These are phyloP conservation scores for Colletotrichum scovillei DNA, from an alignment of 2,329 filamentous ascomycete species.

Conservation along the genomic window DNA sequence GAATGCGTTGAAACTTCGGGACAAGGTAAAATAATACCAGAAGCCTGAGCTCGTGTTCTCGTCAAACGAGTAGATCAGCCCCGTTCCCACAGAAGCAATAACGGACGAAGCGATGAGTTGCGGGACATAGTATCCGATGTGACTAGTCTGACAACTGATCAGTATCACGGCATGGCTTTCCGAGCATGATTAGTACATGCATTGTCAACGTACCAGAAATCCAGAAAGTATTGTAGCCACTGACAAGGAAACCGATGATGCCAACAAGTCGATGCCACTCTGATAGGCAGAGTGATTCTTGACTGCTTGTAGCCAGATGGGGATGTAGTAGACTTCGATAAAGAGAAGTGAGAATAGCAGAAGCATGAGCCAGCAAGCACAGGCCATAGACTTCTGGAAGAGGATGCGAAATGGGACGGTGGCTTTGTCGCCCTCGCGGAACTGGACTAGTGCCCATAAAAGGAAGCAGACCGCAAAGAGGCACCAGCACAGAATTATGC, in stretches of 20 bases:
- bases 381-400: conserved; percentile 36
- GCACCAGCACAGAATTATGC: conserved; percentile 61
- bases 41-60: conserved; percentile 12
- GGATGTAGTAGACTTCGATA: not conserved
- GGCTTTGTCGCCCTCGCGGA: conserved; percentile 61
- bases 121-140: conserved; percentile 36
- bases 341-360: not conserved
- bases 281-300: not conserved
- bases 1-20: not conserved
- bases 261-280: conserved; percentile 49
- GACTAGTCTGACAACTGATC: not conserved
- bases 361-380: not conserved
- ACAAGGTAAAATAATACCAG: not conserved
- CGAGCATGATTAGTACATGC: too few relatives aligned
- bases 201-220: not conserved
- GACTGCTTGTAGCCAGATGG: conserved; percentile 8
- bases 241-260: conserved; percentile 60
- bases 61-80: conserved; percentile 26
- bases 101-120: conserved; percentile 32
- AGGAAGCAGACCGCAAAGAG: conserved; percentile 62
- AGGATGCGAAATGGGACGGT: conserved; percentile 62
- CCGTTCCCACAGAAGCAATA: conserved; percentile 11
- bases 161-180: not conserved
- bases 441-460: conserved; percentile 64
- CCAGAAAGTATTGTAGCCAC: not conserved